A percentile compares a stretch with the other conserved stretches of the same genome.
These are phyloP conservation scores for Tritrichomonas foetus DNA, from an alignment of 208 protist genomes.

Conservation along the genomic window DNA sequence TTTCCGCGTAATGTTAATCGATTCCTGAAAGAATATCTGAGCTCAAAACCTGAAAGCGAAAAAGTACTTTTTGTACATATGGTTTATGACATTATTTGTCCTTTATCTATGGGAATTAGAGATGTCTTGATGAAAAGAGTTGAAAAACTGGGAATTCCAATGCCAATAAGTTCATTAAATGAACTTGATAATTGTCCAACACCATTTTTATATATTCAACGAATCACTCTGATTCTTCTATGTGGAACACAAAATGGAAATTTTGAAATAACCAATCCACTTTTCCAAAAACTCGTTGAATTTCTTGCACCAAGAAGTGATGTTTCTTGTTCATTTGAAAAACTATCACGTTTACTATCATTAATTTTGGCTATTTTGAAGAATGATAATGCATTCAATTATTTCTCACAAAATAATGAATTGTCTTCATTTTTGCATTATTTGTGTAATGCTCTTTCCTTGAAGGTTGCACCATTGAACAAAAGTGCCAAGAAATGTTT, in stretches of 20 bases:
- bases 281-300: neutral
- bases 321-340: neutral
- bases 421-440: neutral
- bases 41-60: too few species aligned
- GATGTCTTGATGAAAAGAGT: neutral
- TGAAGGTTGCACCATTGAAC: neutral
- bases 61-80: neutral
- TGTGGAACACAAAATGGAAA: neutral
- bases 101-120: neutral
- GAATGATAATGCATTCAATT: too few species aligned
- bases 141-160: neutral
- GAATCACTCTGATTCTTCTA: neutral
- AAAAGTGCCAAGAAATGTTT: neutral
- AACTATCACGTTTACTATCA: neutral
- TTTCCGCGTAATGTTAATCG: neutral
- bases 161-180: neutral
- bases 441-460: neutral
- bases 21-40: neutral
- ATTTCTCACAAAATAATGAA: neutral
- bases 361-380: neutral
- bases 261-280: neutral
- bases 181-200: neutral
- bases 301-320: neutral
- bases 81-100: conserved; percentile 26
- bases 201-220: neutral